Percentiles rank a stretch among this genome's conserved stretches.
phyloP scores from a whole-genome alignment of 208 protist genomes.

The Porcisia hertigi region DNA sequence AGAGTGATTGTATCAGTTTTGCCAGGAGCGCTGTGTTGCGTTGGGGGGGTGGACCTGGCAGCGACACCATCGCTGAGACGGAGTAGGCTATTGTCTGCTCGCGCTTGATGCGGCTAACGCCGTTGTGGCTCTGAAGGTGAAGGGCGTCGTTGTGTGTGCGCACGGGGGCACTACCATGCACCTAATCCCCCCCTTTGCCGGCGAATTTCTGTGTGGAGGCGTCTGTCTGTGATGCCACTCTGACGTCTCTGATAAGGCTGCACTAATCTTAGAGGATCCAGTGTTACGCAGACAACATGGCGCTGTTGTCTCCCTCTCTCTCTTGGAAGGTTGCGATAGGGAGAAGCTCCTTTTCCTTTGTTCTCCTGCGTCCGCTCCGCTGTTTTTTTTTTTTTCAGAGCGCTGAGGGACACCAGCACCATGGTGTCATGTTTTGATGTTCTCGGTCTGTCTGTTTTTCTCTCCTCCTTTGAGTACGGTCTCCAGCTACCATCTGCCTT shows the following conservation, averaged over 20 bases:
- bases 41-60: background rate
- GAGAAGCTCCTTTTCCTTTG: background rate
- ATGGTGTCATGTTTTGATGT: background rate
- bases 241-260: no score
- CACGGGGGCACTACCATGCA: background rate
- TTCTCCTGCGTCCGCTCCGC: background rate
- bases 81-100: background rate
- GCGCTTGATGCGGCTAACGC: background rate
- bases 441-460: no score
- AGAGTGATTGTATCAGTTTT: constrained; percentile 39
- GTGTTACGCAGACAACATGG: background rate
- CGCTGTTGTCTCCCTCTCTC: background rate
- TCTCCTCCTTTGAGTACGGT: no score
- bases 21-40: constrained; percentile 22
- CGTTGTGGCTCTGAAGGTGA: background rate
- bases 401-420: background rate
- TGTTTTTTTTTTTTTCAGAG: background rate
- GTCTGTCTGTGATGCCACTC: background rate
- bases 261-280: no score
- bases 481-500: background rate
- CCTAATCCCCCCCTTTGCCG: no score
- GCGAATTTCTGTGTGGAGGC: background rate
- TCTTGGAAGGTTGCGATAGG: background rate
- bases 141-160: background rate
- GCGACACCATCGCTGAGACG: background rate